These are phyloP conservation scores for Drechslerella dactyloides DNA, from an alignment of 2,329 filamentous ascomycete species.

Conservation along the genomic window DNA sequence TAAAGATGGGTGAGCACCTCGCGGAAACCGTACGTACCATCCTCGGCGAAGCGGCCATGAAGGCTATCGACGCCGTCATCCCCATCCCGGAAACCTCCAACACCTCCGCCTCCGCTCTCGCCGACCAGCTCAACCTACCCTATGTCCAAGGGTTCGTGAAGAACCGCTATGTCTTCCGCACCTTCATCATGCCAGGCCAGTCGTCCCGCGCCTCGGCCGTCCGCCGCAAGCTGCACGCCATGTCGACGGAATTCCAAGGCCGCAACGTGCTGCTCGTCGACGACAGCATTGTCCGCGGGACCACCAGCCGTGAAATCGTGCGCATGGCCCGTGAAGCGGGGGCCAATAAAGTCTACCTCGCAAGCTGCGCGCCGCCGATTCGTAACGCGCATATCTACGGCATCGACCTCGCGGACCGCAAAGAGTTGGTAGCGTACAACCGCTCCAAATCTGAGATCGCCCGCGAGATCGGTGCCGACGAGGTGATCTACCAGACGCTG, in stretches of 20 bases:
- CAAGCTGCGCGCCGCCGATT: conserved; percentile 80
- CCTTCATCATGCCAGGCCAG: conserved; percentile 86
- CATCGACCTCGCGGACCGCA: conserved; percentile 74
- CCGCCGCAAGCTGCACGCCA: conserved; percentile 85
- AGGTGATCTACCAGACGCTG: conserved; percentile 77
- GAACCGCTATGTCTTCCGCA: conserved; percentile 86
- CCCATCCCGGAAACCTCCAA: conserved; percentile 84
- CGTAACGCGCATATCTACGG: conserved; percentile 86
- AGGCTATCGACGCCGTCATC: conserved; percentile 80
- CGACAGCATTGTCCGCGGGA: conserved; percentile 87
- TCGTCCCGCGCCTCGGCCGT: conserved; percentile 81
- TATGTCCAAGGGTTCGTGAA: conserved; percentile 85
- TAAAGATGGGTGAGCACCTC: conserved; percentile 84
- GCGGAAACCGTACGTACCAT: conserved; percentile 73
- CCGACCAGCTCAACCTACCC: conserved; percentile 76
- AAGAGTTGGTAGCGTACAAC: conserved; percentile 74
- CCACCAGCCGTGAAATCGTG: conserved; percentile 78
- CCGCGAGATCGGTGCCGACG: conserved; percentile 73
- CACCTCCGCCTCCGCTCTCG: conserved; percentile 77
- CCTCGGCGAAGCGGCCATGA: conserved; percentile 72
- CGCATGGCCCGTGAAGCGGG: conserved; percentile 84
- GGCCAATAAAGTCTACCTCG: conserved; percentile 81
- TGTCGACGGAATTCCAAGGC: conserved; percentile 81
- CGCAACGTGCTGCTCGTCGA: conserved; percentile 84
- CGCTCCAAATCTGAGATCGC: conserved; percentile 69